Conservation (phyloP, 108 stramenopile species). For the Nitzschia palea region DNA sequence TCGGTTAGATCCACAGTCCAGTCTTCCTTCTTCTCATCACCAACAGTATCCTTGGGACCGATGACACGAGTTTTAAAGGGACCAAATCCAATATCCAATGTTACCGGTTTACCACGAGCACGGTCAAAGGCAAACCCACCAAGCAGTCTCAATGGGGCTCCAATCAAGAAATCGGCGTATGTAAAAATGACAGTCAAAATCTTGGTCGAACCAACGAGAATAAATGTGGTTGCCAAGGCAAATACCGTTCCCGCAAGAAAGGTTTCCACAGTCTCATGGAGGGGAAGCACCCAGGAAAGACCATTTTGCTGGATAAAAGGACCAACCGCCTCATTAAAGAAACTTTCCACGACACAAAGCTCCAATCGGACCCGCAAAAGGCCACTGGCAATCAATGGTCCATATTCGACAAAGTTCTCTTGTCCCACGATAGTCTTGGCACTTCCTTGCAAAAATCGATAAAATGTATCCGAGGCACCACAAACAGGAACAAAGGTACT, state of each 20-base stretch:
- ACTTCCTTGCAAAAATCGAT: constrained; percentile 72
- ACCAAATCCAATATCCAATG: constrained; percentile 81
- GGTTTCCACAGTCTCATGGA: constrained; percentile 91
- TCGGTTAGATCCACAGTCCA: constrained; percentile 50
- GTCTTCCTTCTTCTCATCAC: constrained; percentile 15
- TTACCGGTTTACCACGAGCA: constrained; percentile 84
- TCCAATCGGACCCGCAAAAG: constrained; percentile 87
- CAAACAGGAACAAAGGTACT: constrained; percentile 86
- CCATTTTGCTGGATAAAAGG: constrained; percentile 91
- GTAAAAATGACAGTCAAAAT: constrained; percentile 84
- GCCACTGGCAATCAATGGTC: constrained; percentile 90
- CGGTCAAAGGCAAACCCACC: constrained; percentile 86
- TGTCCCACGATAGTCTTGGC: constrained; percentile 77
- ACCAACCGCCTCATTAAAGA: constrained; percentile 92
- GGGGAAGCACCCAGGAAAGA: constrained; percentile 82
- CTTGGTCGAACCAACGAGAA: constrained; percentile 91
- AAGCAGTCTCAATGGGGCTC: constrained; percentile 69
- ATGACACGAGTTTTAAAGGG: constrained; percentile 84
- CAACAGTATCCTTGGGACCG: constrained; percentile 65
- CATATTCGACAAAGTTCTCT: constrained; percentile 87
- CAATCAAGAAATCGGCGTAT: constrained; percentile 75
- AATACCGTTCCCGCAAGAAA: constrained; percentile 93
- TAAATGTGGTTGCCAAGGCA: constrained; percentile 89
- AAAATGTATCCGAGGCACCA: constrained; percentile 80
- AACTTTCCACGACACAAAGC: constrained; percentile 90